phyloP scores from a whole-genome alignment of 2,329 filamentous ascomycete genomes.

The Geosmithia morbida region DNA sequence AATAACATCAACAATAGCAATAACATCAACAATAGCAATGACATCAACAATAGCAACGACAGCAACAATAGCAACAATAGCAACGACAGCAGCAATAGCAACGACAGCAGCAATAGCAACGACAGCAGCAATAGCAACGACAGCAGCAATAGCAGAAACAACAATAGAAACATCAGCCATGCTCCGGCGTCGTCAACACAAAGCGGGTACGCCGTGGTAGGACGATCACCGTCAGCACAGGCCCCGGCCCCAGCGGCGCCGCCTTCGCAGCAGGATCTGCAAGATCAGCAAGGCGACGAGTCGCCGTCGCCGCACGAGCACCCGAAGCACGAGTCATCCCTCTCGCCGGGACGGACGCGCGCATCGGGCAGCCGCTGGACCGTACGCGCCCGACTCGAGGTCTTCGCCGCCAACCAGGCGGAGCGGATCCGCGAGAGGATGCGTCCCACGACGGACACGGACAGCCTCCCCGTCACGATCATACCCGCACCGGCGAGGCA shows the following conservation, averaged over 20 bases:
- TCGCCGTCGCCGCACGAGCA: neutral
- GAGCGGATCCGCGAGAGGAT: conserved; percentile 44
- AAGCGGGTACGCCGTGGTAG: conserved; percentile 7
- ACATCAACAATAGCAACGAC: too few species aligned
- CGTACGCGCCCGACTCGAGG: conserved; percentile 39
- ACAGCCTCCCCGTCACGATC: conserved; percentile 41
- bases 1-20: too few species aligned
- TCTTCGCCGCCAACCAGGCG: conserved; percentile 46
- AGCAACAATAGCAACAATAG: too few species aligned
- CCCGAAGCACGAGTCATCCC: neutral
- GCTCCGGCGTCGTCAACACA: conserved; percentile 6
- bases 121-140: too few species aligned
- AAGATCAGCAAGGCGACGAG: neutral
- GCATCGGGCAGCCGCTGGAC: conserved; percentile 31
- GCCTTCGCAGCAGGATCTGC: neutral
- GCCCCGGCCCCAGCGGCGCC: neutral
- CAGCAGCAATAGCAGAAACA: too few species aligned
- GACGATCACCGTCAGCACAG: neutral
- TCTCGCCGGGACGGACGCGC: neutral
- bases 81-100: too few species aligned
- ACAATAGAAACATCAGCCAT: conserved; percentile 2
- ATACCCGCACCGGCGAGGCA: conserved; percentile 48
- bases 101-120: too few species aligned
- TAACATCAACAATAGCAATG: too few species aligned
- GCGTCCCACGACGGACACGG: conserved; percentile 36